Conservation (phyloP, 306 rosid genomes). For the Cucurbita maxima region DNA sequence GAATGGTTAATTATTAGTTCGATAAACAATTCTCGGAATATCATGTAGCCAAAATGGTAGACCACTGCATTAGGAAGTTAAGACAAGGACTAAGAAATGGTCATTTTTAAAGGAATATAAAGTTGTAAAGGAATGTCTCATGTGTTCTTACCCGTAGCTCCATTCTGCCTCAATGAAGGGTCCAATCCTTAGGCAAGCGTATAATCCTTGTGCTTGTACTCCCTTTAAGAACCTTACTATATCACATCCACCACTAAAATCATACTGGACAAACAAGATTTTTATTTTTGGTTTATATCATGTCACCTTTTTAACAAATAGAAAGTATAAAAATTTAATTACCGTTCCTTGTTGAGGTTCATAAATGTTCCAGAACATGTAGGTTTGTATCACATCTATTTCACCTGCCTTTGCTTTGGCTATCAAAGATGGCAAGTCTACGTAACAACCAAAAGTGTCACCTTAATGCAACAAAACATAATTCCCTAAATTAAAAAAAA, state of each 20-base stretch:
- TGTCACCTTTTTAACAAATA: neutral
- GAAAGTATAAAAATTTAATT: neutral
- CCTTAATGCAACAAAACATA: neutral
- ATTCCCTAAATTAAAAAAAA: no score
- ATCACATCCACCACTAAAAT: conserved; percentile 52
- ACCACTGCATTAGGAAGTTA: conserved; percentile 35
- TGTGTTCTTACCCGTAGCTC: conserved; percentile 42
- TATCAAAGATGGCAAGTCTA: conserved; percentile 73
- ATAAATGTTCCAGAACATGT: conserved; percentile 88
- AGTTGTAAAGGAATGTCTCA: neutral
- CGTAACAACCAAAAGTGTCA: neutral
- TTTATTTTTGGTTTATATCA: neutral
- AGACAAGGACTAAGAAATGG: neutral
- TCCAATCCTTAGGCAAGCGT: conserved; percentile 71
- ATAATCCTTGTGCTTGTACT: conserved; percentile 63
- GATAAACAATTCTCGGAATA: conserved; percentile 51
- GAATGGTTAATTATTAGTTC: conserved; percentile 63
- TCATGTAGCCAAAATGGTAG: conserved; percentile 71
- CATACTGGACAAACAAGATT: conserved; percentile 30
- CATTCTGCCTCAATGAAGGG: conserved; percentile 84
- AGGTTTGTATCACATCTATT: conserved; percentile 64
- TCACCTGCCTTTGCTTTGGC: conserved; percentile 77
- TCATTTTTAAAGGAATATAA: neutral
- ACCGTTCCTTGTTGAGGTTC: conserved; percentile 67
- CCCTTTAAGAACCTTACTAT: conserved; percentile 54